A percentile compares a stretch with the other conserved stretches of the same genome.
Evolutionary conservation across 2,329 filamentous ascomycete genomes (phyloP).

Genomic region (Aureobasidium sp.): DNA sequence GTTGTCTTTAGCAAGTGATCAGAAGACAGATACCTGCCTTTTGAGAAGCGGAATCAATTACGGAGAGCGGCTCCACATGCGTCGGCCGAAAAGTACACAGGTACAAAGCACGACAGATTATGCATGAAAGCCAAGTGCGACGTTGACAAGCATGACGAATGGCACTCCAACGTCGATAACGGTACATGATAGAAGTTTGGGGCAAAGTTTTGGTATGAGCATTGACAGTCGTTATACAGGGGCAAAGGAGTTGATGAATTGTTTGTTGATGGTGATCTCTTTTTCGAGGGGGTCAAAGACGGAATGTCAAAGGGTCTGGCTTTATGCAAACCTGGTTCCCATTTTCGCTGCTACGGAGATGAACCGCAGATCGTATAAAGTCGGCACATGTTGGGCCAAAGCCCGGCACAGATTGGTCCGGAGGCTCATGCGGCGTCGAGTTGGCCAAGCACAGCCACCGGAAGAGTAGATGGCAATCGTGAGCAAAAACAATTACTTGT

Average conservation of each 20-base stretch:
- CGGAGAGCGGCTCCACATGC: background rate
- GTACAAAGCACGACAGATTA: slow-evolving; percentile 1
- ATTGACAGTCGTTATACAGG: slow-evolving; percentile 11
- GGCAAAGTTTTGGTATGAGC: background rate
- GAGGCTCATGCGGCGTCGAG: background rate
- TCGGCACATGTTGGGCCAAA: background rate
- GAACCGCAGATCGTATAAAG: background rate
- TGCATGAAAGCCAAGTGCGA: background rate
- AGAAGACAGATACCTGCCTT: background rate
- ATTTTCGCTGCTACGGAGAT: background rate
- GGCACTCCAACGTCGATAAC: background rate
- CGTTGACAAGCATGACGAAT: background rate
- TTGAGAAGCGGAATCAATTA: background rate
- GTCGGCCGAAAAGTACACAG: background rate
- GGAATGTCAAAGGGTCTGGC: background rate
- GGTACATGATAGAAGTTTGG: background rate
- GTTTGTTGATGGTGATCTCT: background rate
- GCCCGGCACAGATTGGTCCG: background rate
- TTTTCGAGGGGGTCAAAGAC: background rate
- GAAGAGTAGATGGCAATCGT: background rate
- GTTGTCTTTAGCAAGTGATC: background rate
- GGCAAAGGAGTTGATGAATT: background rate
- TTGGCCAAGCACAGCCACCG: background rate
- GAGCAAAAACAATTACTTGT: background rate
- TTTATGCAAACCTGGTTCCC: slow-evolving; percentile 6